Evolutionary conservation across 352 stramenopile genomes (phyloP).

Genomic region (Phytophthora multivora): DNA sequence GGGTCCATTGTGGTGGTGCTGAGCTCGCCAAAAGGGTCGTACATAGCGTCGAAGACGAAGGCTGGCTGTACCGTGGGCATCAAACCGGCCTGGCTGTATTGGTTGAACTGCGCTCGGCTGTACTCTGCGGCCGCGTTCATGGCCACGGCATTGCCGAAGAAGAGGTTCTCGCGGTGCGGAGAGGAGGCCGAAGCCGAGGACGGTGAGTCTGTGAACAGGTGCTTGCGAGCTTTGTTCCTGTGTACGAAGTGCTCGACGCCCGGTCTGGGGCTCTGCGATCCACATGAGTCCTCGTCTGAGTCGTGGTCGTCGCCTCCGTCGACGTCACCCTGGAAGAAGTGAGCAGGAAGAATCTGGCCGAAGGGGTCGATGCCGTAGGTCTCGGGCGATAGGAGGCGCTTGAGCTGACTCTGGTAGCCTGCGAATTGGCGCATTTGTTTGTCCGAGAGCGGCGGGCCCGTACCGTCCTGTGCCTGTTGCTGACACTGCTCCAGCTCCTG

Average conservation of each 20-base stretch:
- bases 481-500: slow-evolving; percentile 73
- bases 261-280: slow-evolving; percentile 39
- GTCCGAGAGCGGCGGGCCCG: slow-evolving; percentile 59
- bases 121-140: slow-evolving; percentile 31
- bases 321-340: slow-evolving; percentile 42
- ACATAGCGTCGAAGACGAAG: slow-evolving; percentile 46
- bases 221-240: slow-evolving; percentile 48
- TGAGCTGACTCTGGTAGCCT: slow-evolving; percentile 75
- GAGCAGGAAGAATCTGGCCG: slow-evolving; percentile 44
- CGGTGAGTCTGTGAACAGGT: slow-evolving; percentile 52
- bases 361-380: slow-evolving; percentile 83
- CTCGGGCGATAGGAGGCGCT: slow-evolving; percentile 77
- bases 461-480: slow-evolving; percentile 52
- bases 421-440: slow-evolving; percentile 76
- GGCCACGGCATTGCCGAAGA: slow-evolving; percentile 38
- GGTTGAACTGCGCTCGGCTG: slow-evolving; percentile 28
- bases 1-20: slow-evolving; percentile 45
- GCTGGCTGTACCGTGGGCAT: slow-evolving; percentile 19
- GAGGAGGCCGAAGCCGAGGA: slow-evolving; percentile 41
- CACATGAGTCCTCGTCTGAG: slow-evolving; percentile 60
- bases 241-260: slow-evolving; percentile 30
- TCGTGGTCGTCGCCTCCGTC: slow-evolving; percentile 54
- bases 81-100: slow-evolving; percentile 26
- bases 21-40: slow-evolving; percentile 52
- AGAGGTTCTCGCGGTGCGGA: slow-evolving; percentile 37